Conservation (phyloP, 2,329 filamentous ascomycete species). For the Phialophora verrucosa region DNA sequence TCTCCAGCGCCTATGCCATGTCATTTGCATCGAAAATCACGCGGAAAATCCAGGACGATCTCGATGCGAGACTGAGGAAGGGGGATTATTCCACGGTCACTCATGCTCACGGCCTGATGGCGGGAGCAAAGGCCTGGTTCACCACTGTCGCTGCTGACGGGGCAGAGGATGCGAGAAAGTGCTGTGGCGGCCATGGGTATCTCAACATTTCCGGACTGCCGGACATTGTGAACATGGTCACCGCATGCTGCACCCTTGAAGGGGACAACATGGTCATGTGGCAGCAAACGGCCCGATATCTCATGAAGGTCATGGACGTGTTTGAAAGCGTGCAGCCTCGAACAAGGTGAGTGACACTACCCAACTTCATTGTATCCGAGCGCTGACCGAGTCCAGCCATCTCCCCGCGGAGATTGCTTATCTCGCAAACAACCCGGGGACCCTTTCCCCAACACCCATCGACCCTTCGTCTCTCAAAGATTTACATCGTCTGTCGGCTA, state of each 20-base stretch:
- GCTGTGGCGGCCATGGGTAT: slow-evolving; percentile 6
- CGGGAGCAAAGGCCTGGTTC: slow-evolving; percentile 4
- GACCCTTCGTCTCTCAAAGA: slow-evolving; percentile 3
- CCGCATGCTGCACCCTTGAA: slow-evolving; percentile 5
- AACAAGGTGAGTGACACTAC: background rate
- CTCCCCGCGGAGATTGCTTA: slow-evolving; percentile 1
- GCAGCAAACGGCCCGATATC: slow-evolving; percentile 3
- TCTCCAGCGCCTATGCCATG: slow-evolving; percentile 3
- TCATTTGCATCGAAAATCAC: slow-evolving; percentile 5
- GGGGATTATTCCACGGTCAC: background rate
- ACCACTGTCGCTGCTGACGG: slow-evolving; percentile 1
- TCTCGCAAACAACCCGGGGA: background rate
- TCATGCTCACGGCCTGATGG: slow-evolving; percentile 5
- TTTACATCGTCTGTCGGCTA: slow-evolving; percentile 3
- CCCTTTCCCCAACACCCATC: background rate
- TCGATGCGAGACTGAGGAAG: slow-evolving; percentile 3
- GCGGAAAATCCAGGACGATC: slow-evolving; percentile 4
- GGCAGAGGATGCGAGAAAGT: background rate
- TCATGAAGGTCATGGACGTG: slow-evolving; percentile 8
- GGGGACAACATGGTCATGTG: slow-evolving; percentile 10
- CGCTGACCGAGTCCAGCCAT: background rate
- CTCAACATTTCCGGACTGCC: background rate
- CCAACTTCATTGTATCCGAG: background rate
- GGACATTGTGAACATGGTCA: background rate
- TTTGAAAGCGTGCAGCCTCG: slow-evolving; percentile 6